Percentiles rank a stretch among this genome's conserved stretches.
Conservation (phyloP, 495 filamentous ascomycete species). For the Hypoxylon intermedium region DNA sequence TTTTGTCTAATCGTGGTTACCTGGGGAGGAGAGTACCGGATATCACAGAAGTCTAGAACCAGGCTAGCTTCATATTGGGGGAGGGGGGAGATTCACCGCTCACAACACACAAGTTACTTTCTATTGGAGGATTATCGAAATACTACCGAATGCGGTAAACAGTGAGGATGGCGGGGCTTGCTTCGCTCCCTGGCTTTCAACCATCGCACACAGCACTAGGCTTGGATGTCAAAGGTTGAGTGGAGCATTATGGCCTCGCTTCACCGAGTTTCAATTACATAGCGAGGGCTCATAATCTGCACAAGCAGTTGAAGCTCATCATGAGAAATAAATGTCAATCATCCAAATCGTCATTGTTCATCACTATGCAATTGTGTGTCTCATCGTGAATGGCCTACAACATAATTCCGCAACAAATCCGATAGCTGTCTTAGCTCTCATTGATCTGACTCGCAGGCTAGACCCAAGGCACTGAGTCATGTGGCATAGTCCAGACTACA, state of each 20-base stretch:
- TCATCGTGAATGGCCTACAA: too few species aligned
- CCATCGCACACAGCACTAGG: conserved; percentile 10
- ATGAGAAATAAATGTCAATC: conserved; percentile 18
- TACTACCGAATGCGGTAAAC: conserved; percentile 41
- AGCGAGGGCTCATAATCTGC: conserved; percentile 24
- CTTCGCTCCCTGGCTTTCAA: conserved; percentile 42
- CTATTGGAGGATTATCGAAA: conserved; percentile 40
- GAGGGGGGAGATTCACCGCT: conserved; percentile 42
- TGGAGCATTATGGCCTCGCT: conserved; percentile 29
- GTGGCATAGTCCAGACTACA: conserved; percentile 11
- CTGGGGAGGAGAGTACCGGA: conserved; percentile 23
- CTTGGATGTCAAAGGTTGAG: conserved; percentile 35
- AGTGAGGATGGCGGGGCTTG: conserved; percentile 30
- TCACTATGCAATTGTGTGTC: too few species aligned
- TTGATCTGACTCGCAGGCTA: conserved; percentile 12
- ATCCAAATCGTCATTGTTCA: conserved; percentile 18
- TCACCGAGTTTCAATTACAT: conserved; percentile 35
- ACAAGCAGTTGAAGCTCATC: conserved; percentile 17
- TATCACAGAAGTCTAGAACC: conserved; percentile 29
- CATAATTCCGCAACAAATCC: conserved; percentile 3
- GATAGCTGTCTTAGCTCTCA: conserved; percentile 17
- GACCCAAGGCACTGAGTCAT: conserved; percentile 19
- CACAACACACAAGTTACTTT: conserved; percentile 28
- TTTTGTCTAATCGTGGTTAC: conserved; percentile 21
- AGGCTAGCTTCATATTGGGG: conserved; percentile 20